phyloP scores from a whole-genome alignment of 306 rosid species.

The Acmispon strigosus region DNA sequence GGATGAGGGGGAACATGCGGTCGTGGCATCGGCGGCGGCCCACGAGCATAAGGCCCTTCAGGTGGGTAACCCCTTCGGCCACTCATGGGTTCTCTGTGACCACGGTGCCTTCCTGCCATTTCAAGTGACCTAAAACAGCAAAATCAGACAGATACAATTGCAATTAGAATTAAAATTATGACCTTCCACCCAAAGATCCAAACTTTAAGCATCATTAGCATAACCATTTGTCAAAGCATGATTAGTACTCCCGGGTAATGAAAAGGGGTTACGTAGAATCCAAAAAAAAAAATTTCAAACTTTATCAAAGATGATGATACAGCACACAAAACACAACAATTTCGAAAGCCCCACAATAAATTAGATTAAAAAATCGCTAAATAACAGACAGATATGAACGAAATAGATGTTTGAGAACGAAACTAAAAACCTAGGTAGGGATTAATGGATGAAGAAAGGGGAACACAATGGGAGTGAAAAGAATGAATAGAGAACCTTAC shows the following conservation, averaged over 20 bases:
- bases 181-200: neutral
- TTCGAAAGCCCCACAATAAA: neutral
- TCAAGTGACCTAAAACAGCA: constrained; percentile 30
- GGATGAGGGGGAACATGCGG: constrained; percentile 57
- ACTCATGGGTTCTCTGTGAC: constrained; percentile 45
- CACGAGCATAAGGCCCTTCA: constrained; percentile 56
- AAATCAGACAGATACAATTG: neutral
- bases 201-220: neutral
- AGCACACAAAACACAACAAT: neutral
- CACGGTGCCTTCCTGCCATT: constrained; percentile 67
- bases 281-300: neutral
- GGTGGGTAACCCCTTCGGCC: constrained; percentile 56
- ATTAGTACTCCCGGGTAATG: neutral
- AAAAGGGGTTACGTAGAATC: neutral
- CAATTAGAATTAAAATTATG: neutral
- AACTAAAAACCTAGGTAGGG: neutral
- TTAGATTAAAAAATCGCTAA: neutral
- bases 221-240: neutral
- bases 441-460: neutral
- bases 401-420: neutral
- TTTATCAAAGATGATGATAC: neutral
- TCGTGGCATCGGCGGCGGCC: constrained; percentile 56
- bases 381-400: neutral
- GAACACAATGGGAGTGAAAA: neutral
- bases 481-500: neutral